Base-by-base conservation (phyloP, 441 rosid genomes). In the Caryocar brasiliense region DNA sequence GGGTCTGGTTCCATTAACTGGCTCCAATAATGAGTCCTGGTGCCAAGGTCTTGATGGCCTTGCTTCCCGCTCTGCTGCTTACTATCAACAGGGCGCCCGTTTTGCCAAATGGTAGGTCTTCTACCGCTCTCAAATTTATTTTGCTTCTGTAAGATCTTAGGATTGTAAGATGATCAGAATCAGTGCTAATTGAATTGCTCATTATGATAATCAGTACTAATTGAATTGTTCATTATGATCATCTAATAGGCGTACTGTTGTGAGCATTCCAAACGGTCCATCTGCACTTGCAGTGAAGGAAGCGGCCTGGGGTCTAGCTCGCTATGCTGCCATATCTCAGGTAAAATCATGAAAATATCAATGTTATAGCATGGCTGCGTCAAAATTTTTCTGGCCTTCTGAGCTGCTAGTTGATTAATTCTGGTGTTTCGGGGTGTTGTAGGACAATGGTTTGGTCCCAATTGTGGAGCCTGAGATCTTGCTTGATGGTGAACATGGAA, bases 281-380 rank as follows among this genome's bases (percentile, higher is more conserved):
- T 80, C 95, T 58, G 90, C 93, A 51, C 52, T 91, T 56, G 96
- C 95, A 7, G 91, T 86, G 54, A 82, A 82, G 68, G 98, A 90
- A 85, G 98, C 96, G 0, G 90, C 96, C 58, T 90, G 98, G 96
- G 96, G 98, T 53, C 96, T 91, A 24, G 98, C 96, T 9, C 96
- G 96, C 56, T 91, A 91, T 12, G 96, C 98, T 10, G 81, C 95
- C 63, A 79, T 91, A 23, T 79, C 95, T 63, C 97, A 90, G 59
- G 95, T 82, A 61, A 37, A 43, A 45, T 12, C 7, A 20, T 24
- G 25, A 10, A 29, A 29, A 21, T 20, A 13, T 17, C 37, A 19
- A 12, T 7, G 10, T 22, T 6, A 26, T 39, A 50, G n/a, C 15
- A 1, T 5, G 38, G 10, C 11, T 23, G 9, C 19, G 6, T 28